Percentiles rank a stretch among this genome's conserved stretches.
phyloP scores from a whole-genome alignment of 2,329 filamentous ascomycete genomes.

The Leptographium radiaticola region DNA sequence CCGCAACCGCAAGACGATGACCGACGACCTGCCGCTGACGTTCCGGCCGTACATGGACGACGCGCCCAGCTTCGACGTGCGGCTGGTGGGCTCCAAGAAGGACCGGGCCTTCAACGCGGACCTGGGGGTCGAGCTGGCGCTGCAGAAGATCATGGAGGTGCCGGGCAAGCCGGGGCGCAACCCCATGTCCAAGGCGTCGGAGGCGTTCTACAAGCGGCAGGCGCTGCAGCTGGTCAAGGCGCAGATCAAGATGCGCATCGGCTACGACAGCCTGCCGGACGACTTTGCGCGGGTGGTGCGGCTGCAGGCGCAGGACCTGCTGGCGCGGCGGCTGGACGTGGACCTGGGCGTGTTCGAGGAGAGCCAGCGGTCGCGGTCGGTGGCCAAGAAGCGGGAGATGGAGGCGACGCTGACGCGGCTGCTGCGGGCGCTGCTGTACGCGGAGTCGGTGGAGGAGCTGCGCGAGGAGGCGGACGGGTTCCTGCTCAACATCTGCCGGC shows the following conservation, averaged over 20 bases:
- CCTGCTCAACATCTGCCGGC: conserved; percentile 68
- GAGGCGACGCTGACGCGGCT: conserved; percentile 74
- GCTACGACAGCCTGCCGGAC: conserved; percentile 76
- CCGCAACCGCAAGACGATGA: conserved; percentile 90
- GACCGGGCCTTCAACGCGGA: conserved; percentile 79
- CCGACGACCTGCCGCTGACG: conserved; percentile 68
- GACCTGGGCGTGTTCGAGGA: conserved; percentile 59
- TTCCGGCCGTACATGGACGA: conserved; percentile 85
- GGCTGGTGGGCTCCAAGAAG: conserved; percentile 77
- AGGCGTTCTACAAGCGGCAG: conserved; percentile 85
- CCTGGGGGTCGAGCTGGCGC: conserved; percentile 77
- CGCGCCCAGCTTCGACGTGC: conserved; percentile 72
- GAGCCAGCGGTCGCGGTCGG: conserved; percentile 69
- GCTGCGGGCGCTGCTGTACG: conserved; percentile 78
- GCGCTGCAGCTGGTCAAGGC: conserved; percentile 77
- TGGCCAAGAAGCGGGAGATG: conserved; percentile 75
- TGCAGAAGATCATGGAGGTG: conserved; percentile 73
- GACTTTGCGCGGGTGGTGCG: conserved; percentile 76
- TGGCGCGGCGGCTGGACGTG: conserved; percentile 56
- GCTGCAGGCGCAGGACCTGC: conserved; percentile 77
- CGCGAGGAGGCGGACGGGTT: conserved; percentile 63
- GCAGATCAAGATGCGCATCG: conserved; percentile 82
- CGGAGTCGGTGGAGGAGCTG: conserved; percentile 70
- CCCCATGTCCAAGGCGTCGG: conserved; percentile 43
- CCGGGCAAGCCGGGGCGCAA: conserved; percentile 44